These are phyloP conservation scores for Jimgerdemannia lactiflua DNA, from an alignment of 192 early-diverging fungal species.

Conservation along the genomic window DNA sequence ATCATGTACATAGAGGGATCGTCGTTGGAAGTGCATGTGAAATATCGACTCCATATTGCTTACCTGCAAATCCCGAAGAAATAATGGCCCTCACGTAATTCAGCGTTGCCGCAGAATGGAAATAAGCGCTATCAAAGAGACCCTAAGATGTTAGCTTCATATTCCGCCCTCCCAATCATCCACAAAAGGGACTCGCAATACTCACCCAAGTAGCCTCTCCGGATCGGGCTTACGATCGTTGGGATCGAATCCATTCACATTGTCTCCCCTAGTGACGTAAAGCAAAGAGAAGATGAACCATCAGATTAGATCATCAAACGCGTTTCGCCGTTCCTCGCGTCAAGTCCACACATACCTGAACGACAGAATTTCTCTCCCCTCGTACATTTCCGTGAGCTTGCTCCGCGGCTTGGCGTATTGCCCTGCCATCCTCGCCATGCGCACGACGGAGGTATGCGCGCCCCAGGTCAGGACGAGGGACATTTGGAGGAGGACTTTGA, in stretches of 20 bases:
- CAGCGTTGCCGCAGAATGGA: constrained; percentile 95
- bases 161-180: too few species aligned
- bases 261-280: constrained; percentile 71
- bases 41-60: constrained; percentile 2
- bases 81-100: constrained; percentile 93
- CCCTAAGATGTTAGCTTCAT: too few species aligned
- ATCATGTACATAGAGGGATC: neutral
- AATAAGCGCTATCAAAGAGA: constrained; percentile 68
- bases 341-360: constrained; percentile 47
- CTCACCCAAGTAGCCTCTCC: constrained; percentile 77
- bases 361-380: constrained; percentile 80
- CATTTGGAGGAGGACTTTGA: constrained; percentile 98
- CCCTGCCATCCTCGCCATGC: constrained; percentile 98
- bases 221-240: constrained; percentile 87
- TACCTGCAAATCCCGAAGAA: constrained; percentile 73
- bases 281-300: constrained; percentile 1
- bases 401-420: constrained; percentile 99
- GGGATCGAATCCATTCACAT: constrained; percentile 94
- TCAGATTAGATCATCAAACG: neutral
- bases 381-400: constrained; percentile 81
- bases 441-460: constrained; percentile 85
- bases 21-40: neutral
- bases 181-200: neutral
- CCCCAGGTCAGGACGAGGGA: constrained; percentile 95
- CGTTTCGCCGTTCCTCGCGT: neutral